Evolutionary conservation across 192 early-diverging fungal genomes (phyloP), one percentile per base, ranked within the genome.

Genomic region (Funneliformis mosseae): DNA sequence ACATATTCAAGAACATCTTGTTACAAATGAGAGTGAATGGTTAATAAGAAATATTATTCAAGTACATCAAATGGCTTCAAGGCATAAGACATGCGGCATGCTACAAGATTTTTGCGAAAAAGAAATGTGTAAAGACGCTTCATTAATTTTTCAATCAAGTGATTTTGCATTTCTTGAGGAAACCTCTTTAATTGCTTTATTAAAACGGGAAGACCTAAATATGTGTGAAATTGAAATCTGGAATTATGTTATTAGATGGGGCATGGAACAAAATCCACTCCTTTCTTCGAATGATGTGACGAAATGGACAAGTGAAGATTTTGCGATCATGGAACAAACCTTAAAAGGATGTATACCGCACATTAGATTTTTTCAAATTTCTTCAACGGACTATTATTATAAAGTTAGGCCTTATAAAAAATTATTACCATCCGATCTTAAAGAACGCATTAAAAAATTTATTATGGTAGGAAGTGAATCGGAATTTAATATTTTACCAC

Each of bases 381-480:
- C 41, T 25, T 25, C 72, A 11, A 2, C 72, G 8, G 45, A 74
- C 50, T 74, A 50, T 74, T 74, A 55, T 74, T 25, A 48, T 55
- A 74, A 74, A 74, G 50, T 74, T 16, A 46, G 72, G 27, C 72
- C 72, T 18, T 74, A 45, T 33, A 74, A 74, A 59, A 46, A 25
- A 48, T 50, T 74, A 28, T 55, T 74, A 27, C 72, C 72, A 11
- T 21, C n/a, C 5, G 45, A 74, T 48, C 28, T 74, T 16, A 55
- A 74, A 55, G 72, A 74, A 59, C 8, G 50, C 25, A n/a, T 74
- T 16, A 59, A 55, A 46, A 8, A 23, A n/a, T 50, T 18, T 74
- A 21, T 46, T 74, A 46, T 74, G 33, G 50, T 59, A 14, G 28
- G 48, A 27, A 27, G 33, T 27, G 46, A 74, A 74, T 9, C 50